phyloP scores from a whole-genome alignment of 169 alveolate genomes.

The Cystoisospora suis region DNA sequence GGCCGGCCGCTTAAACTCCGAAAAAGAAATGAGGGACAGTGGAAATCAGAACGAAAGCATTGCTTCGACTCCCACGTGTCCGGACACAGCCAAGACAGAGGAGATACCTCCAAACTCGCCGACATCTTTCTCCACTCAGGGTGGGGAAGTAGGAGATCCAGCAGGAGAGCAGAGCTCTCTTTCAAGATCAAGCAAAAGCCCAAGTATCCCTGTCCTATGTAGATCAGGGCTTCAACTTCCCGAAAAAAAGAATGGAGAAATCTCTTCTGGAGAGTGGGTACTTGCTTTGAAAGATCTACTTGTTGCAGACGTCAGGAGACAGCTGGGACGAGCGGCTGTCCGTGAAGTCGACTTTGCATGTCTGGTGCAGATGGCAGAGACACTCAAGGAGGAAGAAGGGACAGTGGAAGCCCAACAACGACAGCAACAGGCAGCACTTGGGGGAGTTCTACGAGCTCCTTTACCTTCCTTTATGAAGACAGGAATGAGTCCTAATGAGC shows the following conservation, averaged over 20 bases:
- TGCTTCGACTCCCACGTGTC: too few relatives aligned
- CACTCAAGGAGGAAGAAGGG: neutral
- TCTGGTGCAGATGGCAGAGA: conserved; percentile 22
- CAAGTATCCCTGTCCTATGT: too few relatives aligned
- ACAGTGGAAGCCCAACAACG: neutral
- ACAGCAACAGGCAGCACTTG: neutral
- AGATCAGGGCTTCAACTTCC: too few relatives aligned
- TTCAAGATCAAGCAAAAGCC: too few relatives aligned
- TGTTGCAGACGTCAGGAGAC: conserved; percentile 13
- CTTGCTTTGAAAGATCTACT: neutral
- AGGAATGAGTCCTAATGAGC: neutral
- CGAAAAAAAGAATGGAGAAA: too few relatives aligned
- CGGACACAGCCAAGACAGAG: too few relatives aligned
- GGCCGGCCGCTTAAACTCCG: neutral
- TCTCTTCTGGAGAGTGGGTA: too few relatives aligned
- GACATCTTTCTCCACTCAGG: too few relatives aligned
- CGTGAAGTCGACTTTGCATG: neutral
- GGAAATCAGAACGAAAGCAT: neutral
- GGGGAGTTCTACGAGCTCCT: neutral
- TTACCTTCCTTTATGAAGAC: neutral
- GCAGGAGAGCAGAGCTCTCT: too few relatives aligned
- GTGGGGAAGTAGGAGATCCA: too few relatives aligned
- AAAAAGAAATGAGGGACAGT: neutral
- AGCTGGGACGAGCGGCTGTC: conserved; percentile 6
- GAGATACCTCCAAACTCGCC: too few relatives aligned